A percentile compares a stretch with the other conserved stretches of the same genome.
Conservation (phyloP, 2,329 filamentous ascomycete species). For the Cadophora luteo-olivacea region DNA sequence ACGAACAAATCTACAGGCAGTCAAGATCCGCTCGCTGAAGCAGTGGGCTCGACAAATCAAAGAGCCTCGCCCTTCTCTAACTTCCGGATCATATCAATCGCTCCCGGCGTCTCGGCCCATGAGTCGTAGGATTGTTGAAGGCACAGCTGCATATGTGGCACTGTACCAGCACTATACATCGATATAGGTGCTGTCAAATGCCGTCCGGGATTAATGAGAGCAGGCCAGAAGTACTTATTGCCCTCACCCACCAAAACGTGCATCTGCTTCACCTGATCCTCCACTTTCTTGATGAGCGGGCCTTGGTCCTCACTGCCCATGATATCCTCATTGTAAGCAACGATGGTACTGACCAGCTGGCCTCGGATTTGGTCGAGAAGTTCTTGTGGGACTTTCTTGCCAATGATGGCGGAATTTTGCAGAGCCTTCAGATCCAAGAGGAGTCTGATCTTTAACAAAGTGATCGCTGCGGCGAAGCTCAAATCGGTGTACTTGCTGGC, state of each 20-base stretch:
- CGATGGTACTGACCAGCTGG: constrained; percentile 36
- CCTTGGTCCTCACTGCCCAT: constrained; percentile 31
- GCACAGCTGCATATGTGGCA: constrained; percentile 38
- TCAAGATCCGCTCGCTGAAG: too few relatives aligned
- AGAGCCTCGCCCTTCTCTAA: neutral
- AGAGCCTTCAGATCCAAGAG: constrained; percentile 44
- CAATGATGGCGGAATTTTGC: constrained; percentile 33
- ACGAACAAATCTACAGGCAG: too few relatives aligned
- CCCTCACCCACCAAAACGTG: constrained; percentile 32
- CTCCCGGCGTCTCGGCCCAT: constrained; percentile 37
- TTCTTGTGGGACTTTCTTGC: constrained; percentile 38
- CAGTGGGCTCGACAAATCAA: constrained; percentile 34
- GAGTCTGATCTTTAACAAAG: constrained; percentile 47
- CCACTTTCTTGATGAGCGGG: constrained; percentile 34
- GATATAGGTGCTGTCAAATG: constrained; percentile 33
- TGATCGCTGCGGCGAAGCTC: constrained; percentile 38
- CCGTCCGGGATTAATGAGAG: constrained; percentile 37
- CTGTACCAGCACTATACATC: constrained; percentile 33
- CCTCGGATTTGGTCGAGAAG: constrained; percentile 39
- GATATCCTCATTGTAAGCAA: constrained; percentile 33
- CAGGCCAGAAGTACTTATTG: constrained; percentile 42
- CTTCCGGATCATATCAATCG: constrained; percentile 38
- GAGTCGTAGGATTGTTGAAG: constrained; percentile 35
- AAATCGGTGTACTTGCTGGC: constrained; percentile 27
- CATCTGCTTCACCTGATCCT: constrained; percentile 39